Evolutionary conservation across 257 asterid species (phyloP).

Genomic region (Paulownia fortunei): DNA sequence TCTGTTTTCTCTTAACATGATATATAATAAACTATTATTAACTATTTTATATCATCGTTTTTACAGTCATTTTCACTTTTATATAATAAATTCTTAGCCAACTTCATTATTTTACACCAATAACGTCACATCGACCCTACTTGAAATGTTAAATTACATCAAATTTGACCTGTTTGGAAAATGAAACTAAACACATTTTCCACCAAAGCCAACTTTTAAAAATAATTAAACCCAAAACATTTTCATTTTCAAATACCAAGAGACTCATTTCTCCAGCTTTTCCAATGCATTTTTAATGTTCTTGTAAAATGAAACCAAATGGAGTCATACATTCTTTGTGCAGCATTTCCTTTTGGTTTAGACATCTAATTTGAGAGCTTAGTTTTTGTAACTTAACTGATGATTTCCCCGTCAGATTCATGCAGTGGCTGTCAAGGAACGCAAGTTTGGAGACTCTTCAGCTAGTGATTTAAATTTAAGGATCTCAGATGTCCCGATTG

Average conservation of each 20-base stretch:
- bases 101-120: not conserved
- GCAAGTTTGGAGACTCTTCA: constrained; percentile 52
- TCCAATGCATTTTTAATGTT: not conserved
- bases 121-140: constrained; percentile 9
- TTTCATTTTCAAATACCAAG: not conserved
- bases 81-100: not conserved
- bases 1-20: constrained; percentile 13
- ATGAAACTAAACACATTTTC: not conserved
- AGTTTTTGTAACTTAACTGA: constrained; percentile 41
- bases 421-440: constrained; percentile 74
- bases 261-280: not conserved
- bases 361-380: constrained; percentile 7
- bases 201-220: constrained; percentile 5
- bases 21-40: not conserved
- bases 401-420: constrained; percentile 67
- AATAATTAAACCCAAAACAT: not conserved
- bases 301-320: constrained; percentile 1
- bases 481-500: constrained; percentile 77
- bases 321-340: constrained; percentile 1
- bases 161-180: constrained; percentile 1
- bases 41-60: not conserved
- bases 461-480: constrained; percentile 55
- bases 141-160: not conserved
- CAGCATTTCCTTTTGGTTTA: constrained; percentile 15
- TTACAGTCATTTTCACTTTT: not conserved